Base-by-base conservation (phyloP, 306 rosid genomes). In the Sechiopsis laciniata region DNA sequence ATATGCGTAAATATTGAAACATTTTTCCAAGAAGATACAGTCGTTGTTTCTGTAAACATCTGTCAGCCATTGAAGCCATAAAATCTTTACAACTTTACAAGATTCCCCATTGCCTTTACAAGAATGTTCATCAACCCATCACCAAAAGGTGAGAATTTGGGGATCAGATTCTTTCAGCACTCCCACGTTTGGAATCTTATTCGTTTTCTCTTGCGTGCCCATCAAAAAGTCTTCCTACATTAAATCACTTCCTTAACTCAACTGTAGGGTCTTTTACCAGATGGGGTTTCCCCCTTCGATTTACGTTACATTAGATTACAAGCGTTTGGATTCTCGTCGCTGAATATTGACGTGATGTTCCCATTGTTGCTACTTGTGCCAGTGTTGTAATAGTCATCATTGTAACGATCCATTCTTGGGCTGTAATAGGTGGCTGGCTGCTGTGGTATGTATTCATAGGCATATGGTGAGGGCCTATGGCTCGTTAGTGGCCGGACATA, bases 291-390 rank as follows among this genome's bases (percentile, higher is more conserved):
- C 12, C 16, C 20, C 5, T 26, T 71, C 4, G 1, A 3, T 48
- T 32, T 40, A 54, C 29, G 56, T 40, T 69, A 91, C 75, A 89
- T 85, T 81, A 91, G 76, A n/a, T 71, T 65, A 79, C 97, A 94
- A n/a, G 97, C 95, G 72, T 94, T 91, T 0, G 97, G 99, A 84
- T 94, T 91, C 82, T 94, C 97, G 58, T 94, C 97, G 40, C 96
- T 94, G 82, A 94, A 94, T 63, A 94, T 80, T 61, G 92, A 88
- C 45, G 82, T 80, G 68, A 94, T 79, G 75, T 81, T 82, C 21
- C 87, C 91, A 61, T 73, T 77, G 35, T 66, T 80, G 56, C 79
- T 71, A 53, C 73, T 51, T 22, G 53, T 75, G 14, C 72, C 78
- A 3, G 48, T 75, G 67, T 55, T 76, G 76, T 62, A 62, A 16